Conservation (phyloP, 345 rosid genomes). For the Excoecaria agallocha region DNA sequence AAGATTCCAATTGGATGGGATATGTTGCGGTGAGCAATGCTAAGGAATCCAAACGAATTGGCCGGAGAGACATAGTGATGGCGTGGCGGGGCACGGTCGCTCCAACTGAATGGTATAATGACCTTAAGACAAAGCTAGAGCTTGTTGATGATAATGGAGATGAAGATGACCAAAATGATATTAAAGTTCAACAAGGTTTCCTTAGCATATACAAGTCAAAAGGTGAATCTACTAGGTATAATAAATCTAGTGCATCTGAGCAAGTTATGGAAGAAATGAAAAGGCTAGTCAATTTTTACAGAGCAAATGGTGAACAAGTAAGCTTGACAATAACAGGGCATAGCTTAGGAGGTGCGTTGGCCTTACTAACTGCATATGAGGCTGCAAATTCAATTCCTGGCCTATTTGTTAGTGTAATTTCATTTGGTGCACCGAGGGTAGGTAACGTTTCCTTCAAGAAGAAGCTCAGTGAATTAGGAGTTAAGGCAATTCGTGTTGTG, state of each 20-base stretch:
- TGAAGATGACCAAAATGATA: conserved; percentile 14
- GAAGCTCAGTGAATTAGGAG: conserved; percentile 39
- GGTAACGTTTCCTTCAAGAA: conserved; percentile 62
- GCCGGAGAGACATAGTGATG: conserved; percentile 57
- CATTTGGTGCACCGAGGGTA: conserved; percentile 67
- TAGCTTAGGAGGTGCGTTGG: conserved; percentile 63
- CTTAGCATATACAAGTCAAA: conserved; percentile 50
- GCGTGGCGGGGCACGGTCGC: conserved; percentile 72
- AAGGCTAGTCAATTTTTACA: conserved; percentile 30
- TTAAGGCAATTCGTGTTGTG: conserved; percentile 51
- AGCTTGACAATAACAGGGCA: conserved; percentile 60
- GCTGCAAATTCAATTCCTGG: conserved; percentile 41
- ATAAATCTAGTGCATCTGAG: conserved; percentile 50
- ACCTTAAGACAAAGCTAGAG: conserved; percentile 43
- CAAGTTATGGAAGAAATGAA: conserved; percentile 58
- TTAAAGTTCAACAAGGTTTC: conserved; percentile 57
- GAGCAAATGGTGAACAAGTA: conserved; percentile 45
- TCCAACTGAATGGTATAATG: conserved; percentile 59
- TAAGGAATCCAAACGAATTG: conserved; percentile 41
- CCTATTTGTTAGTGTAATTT: conserved; percentile 44
- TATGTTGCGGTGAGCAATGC: conserved; percentile 53
- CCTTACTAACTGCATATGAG: conserved; percentile 56
- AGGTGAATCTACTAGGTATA: conserved; percentile 48
- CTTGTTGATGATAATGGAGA: conserved; percentile 26
- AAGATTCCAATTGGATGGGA: conserved; percentile 75